Conservation (phyloP, 495 filamentous ascomycete genomes). For the Tuber melanosporum region DNA sequence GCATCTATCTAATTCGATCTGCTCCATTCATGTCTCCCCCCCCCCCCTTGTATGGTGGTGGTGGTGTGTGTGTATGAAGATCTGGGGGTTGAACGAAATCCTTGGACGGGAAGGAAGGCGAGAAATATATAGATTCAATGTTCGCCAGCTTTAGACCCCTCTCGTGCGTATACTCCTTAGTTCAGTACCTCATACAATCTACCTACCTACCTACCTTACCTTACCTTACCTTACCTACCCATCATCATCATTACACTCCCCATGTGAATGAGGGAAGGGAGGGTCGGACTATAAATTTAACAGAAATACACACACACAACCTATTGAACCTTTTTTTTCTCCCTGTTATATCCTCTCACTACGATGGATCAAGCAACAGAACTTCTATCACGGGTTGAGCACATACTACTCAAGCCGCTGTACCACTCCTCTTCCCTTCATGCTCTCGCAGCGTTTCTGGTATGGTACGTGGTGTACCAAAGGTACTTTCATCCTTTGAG, state of each 20-base stretch:
- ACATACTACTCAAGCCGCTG: background rate
- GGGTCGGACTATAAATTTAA: background rate
- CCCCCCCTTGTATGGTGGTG: background rate
- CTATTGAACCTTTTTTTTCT: background rate
- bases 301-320: background rate
- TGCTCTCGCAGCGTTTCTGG: background rate
- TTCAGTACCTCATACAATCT: background rate
- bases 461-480: slow-evolving; percentile 1
- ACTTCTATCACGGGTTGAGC: background rate
- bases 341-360: background rate
- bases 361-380: background rate
- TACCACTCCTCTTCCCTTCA: background rate
- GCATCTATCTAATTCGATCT: background rate
- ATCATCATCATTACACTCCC: background rate
- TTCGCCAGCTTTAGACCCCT: slow-evolving; percentile 2
- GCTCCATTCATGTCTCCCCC: background rate
- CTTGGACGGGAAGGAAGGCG: background rate
- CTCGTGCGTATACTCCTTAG: background rate
- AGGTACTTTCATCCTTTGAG: slow-evolving; percentile 28
- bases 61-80: background rate
- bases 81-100: background rate
- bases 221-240: background rate
- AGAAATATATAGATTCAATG: background rate
- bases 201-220: background rate
- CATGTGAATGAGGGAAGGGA: background rate